Evolutionary conservation across 805 yeast genomes (phyloP).

Genomic region (Hagleromyces aurorensis): DNA sequence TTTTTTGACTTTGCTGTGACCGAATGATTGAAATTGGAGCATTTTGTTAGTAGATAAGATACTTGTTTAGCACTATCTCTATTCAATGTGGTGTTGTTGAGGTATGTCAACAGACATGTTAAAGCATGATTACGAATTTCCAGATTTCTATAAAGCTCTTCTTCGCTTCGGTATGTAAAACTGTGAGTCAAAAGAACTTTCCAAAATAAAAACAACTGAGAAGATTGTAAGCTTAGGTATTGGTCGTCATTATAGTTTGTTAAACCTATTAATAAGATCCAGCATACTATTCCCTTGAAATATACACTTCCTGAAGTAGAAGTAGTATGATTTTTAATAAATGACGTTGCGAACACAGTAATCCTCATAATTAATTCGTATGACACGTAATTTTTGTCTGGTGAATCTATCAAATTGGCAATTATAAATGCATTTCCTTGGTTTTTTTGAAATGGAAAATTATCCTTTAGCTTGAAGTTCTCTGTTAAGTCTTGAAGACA

Average conservation of each 20-base stretch:
- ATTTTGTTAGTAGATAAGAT: conserved; percentile 42
- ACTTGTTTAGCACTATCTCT: conserved; percentile 38
- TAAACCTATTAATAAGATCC: conserved; percentile 58
- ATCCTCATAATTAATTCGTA: conserved; percentile 38
- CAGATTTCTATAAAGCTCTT: conserved; percentile 33
- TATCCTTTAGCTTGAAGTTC: conserved; percentile 22
- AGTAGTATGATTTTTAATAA: conserved; percentile 34
- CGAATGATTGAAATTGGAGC: conserved; percentile 29
- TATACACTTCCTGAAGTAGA: conserved; percentile 28
- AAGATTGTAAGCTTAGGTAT: conserved; percentile 45
- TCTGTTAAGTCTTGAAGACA: conserved; percentile 32
- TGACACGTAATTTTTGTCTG: conserved; percentile 38
- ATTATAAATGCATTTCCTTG: conserved; percentile 36
- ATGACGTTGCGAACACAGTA: conserved; percentile 37
- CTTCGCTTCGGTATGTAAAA: conserved; percentile 34
- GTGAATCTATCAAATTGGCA: conserved; percentile 30
- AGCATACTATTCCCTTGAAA: conserved; percentile 39
- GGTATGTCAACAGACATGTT: conserved; percentile 47
- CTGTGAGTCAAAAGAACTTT: conserved; percentile 47
- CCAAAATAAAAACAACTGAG: conserved; percentile 59
- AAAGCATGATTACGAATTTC: conserved; percentile 54
- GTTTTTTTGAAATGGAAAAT: conserved; percentile 27
- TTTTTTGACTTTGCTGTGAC: conserved; percentile 20
- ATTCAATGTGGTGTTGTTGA: conserved; percentile 35
- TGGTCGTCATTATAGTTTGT: conserved; percentile 49